Conservation (phyloP, 176 grass and related monocot genomes). For the Carex littledalei region DNA sequence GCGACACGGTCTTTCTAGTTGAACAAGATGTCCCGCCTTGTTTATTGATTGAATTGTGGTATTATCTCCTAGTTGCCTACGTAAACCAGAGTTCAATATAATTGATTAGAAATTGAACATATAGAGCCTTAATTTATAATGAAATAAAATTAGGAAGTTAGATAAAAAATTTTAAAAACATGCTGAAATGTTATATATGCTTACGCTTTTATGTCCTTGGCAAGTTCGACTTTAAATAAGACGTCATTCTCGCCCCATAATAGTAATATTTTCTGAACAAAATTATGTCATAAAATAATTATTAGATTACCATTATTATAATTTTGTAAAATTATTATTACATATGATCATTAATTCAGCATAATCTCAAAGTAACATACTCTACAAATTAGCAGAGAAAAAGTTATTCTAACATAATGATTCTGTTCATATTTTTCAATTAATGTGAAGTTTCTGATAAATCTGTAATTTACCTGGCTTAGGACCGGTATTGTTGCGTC, state of each 20-base stretch:
- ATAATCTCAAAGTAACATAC: neutral
- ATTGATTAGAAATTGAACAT: too few species aligned
- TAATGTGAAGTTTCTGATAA: neutral
- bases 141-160: neutral
- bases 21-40: slow-evolving; percentile 74
- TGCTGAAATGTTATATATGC: neutral
- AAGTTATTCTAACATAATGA: neutral
- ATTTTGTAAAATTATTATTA: neutral
- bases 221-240: slow-evolving; percentile 72
- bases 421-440: neutral
- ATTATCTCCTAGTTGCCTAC: slow-evolving; percentile 72
- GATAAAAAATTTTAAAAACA: neutral
- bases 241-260: slow-evolving; percentile 88
- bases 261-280: slow-evolving; percentile 71
- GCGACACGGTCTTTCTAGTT: slow-evolving; percentile 67
- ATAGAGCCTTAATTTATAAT: too few species aligned
- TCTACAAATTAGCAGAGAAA: too few species aligned
- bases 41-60: slow-evolving; percentile 56
- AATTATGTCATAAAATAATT: neutral
- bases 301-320: neutral
- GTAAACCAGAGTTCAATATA: neutral
- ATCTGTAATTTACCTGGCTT: slow-evolving; percentile 34
- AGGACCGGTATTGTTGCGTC: slow-evolving; percentile 56
- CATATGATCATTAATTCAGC: neutral
- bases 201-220: slow-evolving; percentile 79